Conservation (phyloP, 1,139 yeast species). For the Debaryomyces psychrophilus region DNA sequence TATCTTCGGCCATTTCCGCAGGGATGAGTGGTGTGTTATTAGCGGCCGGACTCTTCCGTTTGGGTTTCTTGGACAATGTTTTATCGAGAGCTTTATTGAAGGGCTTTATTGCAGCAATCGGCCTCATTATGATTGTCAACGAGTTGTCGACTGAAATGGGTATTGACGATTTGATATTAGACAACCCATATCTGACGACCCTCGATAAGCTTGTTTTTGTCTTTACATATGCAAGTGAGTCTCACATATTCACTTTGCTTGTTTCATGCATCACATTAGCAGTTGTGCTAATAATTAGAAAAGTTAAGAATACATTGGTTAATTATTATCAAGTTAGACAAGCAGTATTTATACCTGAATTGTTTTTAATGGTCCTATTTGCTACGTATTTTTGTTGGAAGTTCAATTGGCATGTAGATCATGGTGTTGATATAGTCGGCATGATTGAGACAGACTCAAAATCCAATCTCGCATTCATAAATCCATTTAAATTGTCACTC, state of each 20-base stretch:
- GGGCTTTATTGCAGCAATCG: constrained; percentile 42
- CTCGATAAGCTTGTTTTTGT: constrained; percentile 28
- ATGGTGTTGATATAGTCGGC: constrained; percentile 38
- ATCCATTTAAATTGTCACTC: constrained; percentile 26
- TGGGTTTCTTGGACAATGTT: constrained; percentile 37
- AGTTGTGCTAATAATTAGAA: constrained; percentile 26
- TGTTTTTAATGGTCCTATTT: constrained; percentile 33
- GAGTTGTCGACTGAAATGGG: constrained; percentile 37
- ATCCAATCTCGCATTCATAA: constrained; percentile 19
- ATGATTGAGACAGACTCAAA: constrained; percentile 18
- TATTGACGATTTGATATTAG: constrained; percentile 20
- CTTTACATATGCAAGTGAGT: constrained; percentile 16
- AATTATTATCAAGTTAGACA: constrained; percentile 19
- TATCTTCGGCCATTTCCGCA: constrained; percentile 30
- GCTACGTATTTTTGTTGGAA: constrained; percentile 31
- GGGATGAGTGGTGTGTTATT: constrained; percentile 30
- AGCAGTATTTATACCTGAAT: constrained; percentile 36
- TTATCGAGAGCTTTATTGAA: constrained; percentile 35
- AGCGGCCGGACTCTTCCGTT: constrained; percentile 31
- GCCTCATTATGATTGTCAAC: constrained; percentile 36
- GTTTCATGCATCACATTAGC: constrained; percentile 27
- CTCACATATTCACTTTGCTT: constrained; percentile 26
- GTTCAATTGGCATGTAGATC: constrained; percentile 24
- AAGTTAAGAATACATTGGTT: constrained; percentile 23
- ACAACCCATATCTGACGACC: constrained; percentile 29